Evolutionary conservation across 176 grass and related monocot genomes (phyloP).

Genomic region (Carex cristatella): DNA sequence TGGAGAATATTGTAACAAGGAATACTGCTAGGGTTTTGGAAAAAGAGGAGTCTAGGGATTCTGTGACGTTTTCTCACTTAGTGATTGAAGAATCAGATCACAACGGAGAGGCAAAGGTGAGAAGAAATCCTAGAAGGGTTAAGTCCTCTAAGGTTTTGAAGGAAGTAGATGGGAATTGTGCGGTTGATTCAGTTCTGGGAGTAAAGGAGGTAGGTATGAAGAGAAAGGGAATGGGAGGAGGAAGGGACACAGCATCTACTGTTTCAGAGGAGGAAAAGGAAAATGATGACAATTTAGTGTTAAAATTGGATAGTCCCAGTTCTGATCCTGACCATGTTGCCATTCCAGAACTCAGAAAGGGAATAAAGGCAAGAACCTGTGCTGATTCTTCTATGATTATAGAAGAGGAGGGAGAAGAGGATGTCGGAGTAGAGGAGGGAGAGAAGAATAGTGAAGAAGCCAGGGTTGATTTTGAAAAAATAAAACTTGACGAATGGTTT

Average conservation of each 20-base stretch:
- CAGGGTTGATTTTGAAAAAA: constrained; percentile 44
- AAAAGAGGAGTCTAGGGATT: not conserved
- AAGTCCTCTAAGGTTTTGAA: constrained; percentile 19
- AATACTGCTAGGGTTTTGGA: not conserved
- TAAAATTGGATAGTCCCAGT: constrained; percentile 7
- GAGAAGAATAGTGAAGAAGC: constrained; percentile 15
- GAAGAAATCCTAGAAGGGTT: constrained; percentile 13
- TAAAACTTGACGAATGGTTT: constrained; percentile 82
- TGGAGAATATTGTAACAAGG: not conserved
- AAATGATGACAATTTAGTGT: constrained; percentile 16
- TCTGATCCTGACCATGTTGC: not conserved
- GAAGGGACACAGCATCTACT: not conserved
- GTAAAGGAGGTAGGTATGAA: not conserved
- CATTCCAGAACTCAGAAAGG: not conserved
- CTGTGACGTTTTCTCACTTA: not conserved
- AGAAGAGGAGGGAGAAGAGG: not conserved
- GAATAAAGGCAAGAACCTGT: not conserved
- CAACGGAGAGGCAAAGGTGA: not conserved
- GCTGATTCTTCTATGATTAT: not conserved
- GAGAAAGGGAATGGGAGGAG: not conserved
- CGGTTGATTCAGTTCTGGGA: not conserved
- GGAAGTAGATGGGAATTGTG: constrained; percentile 16
- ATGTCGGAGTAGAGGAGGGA: not conserved
- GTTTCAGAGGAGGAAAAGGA: constrained; percentile 2
- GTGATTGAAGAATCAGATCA: not conserved